A percentile compares a stretch with the other conserved stretches of the same genome.
Evolutionary conservation across 73 alveolate species (phyloP).

Genomic region (Paramecium biaurelia): DNA sequence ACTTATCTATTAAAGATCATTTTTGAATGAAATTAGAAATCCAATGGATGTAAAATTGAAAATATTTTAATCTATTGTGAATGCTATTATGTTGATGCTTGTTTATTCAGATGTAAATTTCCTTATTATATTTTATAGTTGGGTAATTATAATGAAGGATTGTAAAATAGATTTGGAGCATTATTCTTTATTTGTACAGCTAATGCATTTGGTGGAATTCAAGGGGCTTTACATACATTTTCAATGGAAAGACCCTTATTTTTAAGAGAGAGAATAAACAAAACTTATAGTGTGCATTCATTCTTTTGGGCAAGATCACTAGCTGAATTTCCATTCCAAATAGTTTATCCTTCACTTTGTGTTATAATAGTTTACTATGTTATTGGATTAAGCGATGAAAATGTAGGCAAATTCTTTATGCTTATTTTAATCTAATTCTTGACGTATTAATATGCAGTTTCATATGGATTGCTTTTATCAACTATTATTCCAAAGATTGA

Average conservation of each 20-base stretch:
- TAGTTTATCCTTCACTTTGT: slow-evolving; percentile 40
- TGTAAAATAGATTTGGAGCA: slow-evolving; percentile 61
- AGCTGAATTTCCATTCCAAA: slow-evolving; percentile 70
- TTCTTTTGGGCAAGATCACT: slow-evolving; percentile 68
- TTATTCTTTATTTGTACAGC: slow-evolving; percentile 61
- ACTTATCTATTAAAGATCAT: slow-evolving; percentile 51
- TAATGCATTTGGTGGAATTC: slow-evolving; percentile 55
- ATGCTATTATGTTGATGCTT: slow-evolving; percentile 64
- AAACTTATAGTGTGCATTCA: slow-evolving; percentile 64
- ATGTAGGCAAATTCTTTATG: slow-evolving; percentile 40
- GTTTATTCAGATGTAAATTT: slow-evolving; percentile 51
- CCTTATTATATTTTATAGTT: background rate
- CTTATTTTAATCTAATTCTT: background rate
- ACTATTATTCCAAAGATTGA: slow-evolving; percentile 58
- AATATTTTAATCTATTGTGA: slow-evolving; percentile 60
- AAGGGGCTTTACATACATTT: slow-evolving; percentile 64
- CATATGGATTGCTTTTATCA: slow-evolving; percentile 58
- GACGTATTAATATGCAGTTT: slow-evolving; percentile 49
- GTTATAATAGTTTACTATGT: slow-evolving; percentile 49
- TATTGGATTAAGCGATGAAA: slow-evolving; percentile 44
- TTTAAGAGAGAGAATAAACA: slow-evolving; percentile 72
- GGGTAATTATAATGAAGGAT: slow-evolving; percentile 49
- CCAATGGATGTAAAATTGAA: slow-evolving; percentile 66
- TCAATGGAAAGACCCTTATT: slow-evolving; percentile 73
- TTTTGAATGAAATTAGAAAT: slow-evolving; percentile 60